Evolutionary conservation across 2,329 filamentous ascomycete genomes (phyloP).

Genomic region (Periconia sp.): DNA sequence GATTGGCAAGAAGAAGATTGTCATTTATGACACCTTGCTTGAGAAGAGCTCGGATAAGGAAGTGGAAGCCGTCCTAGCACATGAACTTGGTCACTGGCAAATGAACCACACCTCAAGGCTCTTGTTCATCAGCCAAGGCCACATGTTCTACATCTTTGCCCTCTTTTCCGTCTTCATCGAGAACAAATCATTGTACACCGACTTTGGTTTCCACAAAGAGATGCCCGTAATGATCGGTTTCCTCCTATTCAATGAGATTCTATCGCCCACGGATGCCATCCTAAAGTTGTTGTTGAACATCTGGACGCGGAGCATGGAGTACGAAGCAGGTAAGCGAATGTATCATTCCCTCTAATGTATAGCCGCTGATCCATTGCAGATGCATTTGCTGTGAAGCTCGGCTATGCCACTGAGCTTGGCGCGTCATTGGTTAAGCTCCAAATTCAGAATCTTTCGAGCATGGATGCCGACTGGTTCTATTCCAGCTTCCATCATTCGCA

Average conservation of each 20-base stretch:
- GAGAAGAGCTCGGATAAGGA: conserved; percentile 93
- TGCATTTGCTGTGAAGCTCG: conserved; percentile 82
- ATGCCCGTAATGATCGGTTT: conserved; percentile 96
- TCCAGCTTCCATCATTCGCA: conserved; percentile 99
- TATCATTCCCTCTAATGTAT: background rate
- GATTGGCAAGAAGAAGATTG: conserved; percentile 93
- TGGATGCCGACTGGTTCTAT: conserved; percentile 99
- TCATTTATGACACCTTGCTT: conserved; percentile 97
- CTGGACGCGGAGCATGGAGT: conserved; percentile 92
- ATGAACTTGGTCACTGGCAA: conserved; percentile 97
- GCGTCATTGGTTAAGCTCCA: conserved; percentile 94
- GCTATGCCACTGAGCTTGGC: conserved; percentile 83
- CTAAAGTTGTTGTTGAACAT: conserved; percentile 97
- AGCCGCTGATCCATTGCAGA: conserved; percentile 56
- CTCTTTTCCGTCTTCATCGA: conserved; percentile 98
- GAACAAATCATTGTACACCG: conserved; percentile 87
- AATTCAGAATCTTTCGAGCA: conserved; percentile 95
- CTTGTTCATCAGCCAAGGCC: conserved; percentile 79
- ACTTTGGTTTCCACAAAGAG: conserved; percentile 85
- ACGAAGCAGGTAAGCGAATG: conserved; percentile 73
- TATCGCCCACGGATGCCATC: conserved; percentile 91
- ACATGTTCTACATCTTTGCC: conserved; percentile 95
- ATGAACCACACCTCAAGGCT: conserved; percentile 92
- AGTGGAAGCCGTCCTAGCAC: conserved; percentile 91
- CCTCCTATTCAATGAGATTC: conserved; percentile 95